Conservation (phyloP, 225 moss, liverwort and hornwort species). For the Pleurozium schreberi region DNA sequence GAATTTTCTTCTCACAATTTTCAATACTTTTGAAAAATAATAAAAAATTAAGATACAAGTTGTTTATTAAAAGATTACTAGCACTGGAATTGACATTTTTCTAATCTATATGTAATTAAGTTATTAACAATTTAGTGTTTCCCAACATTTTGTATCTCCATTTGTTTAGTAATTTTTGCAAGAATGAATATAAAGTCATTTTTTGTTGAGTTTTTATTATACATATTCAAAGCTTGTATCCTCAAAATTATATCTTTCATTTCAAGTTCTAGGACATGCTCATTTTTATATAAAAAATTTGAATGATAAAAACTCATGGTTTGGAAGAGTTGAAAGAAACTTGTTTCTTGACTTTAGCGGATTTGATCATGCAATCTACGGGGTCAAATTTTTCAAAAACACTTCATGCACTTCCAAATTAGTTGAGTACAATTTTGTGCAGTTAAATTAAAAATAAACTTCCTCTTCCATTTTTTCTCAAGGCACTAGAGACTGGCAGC, state of each 20-base stretch:
- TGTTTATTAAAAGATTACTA: background rate
- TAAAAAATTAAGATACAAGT: background rate
- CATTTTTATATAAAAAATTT: background rate
- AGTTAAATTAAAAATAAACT: no score
- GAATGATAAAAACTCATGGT: background rate
- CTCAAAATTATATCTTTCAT: background rate
- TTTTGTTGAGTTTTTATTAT: background rate
- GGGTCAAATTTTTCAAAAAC: no score
- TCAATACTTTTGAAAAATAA: background rate
- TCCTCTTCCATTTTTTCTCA: no score
- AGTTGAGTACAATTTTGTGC: no score
- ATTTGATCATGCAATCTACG: no score
- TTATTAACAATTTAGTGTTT: background rate
- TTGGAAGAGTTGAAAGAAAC: background rate
- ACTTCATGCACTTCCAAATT: no score
- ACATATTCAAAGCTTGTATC: background rate
- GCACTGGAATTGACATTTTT: background rate
- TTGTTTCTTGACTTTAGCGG: no score
- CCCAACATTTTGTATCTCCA: background rate
- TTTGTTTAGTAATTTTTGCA: background rate
- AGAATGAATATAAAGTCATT: background rate
- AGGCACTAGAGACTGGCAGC: no score
- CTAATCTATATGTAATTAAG: background rate
- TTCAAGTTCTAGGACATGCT: background rate
- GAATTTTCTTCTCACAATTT: no score